These are phyloP conservation scores for Floccularia luteovirens DNA, from an alignment of 768 basidiomycete species.

Conservation along the genomic window DNA sequence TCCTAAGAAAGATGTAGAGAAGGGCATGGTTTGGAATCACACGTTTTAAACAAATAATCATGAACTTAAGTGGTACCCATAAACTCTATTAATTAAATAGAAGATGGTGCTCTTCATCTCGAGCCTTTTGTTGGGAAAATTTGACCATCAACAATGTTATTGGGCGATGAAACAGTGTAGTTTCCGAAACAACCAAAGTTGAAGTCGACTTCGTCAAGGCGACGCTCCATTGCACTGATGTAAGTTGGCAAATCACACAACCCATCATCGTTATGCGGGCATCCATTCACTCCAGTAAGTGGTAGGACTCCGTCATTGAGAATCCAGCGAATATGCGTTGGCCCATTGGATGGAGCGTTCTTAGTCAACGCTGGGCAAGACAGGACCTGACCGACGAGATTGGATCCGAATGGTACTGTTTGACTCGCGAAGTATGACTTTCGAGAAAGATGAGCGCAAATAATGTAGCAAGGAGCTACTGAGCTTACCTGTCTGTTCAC, in stretches of 20 bases:
- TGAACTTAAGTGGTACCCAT: no score
- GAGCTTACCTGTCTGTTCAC: slow-evolving; percentile 41
- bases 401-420: slow-evolving; percentile 25
- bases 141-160: slow-evolving; percentile 30
- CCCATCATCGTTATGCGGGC: slow-evolving; percentile 47
- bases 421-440: slow-evolving; percentile 25
- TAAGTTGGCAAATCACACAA: slow-evolving; percentile 56
- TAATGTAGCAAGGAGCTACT: slow-evolving; percentile 46
- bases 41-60: no score
- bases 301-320: slow-evolving; percentile 73
- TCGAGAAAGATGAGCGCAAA: slow-evolving; percentile 25
- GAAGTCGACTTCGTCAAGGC: slow-evolving; percentile 55
- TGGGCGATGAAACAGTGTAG: slow-evolving; percentile 32
- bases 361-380: no score
- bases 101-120: no score
- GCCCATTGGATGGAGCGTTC: slow-evolving; percentile 9
- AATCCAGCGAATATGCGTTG: slow-evolving; percentile 54
- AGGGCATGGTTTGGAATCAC: no score
- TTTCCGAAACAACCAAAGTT: slow-evolving; percentile 51
- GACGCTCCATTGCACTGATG: slow-evolving; percentile 46
- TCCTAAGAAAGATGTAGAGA: no score
- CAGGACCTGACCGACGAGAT: slow-evolving; percentile 38
- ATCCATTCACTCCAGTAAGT: slow-evolving; percentile 56
- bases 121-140: slow-evolving; percentile 14
- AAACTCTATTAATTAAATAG: no score